phyloP scores from a whole-genome alignment of 78 protist genomes.

The Capsaspora owczarzaki region DNA sequence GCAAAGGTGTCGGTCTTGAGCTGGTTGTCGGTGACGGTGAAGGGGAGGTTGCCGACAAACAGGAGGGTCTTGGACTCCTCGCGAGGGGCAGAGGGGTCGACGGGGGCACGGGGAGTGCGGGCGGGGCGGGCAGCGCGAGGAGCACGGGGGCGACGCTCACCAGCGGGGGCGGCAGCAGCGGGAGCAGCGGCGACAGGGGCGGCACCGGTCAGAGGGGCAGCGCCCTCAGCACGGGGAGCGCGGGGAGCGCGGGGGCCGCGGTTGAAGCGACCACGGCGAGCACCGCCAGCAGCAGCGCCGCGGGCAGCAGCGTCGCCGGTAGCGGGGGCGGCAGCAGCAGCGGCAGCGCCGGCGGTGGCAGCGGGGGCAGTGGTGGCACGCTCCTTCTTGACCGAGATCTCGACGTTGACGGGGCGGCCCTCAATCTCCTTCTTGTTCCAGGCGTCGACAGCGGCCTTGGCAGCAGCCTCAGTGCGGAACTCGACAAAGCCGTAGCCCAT shows the following conservation, averaged over 20 bases:
- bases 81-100: background rate
- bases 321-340: too few relatives aligned
- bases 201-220: background rate
- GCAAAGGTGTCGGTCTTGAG: background rate
- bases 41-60: slow-evolving; percentile 1
- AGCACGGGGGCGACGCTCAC: background rate
- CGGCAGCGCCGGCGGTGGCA: too few relatives aligned
- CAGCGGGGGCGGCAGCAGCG: background rate
- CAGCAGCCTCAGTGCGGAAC: background rate
- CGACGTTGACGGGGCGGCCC: slow-evolving; percentile 1
- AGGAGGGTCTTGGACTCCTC: background rate
- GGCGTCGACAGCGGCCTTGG: background rate
- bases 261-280: too few relatives aligned
- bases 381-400: too few relatives aligned
- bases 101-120: background rate
- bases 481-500: background rate
- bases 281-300: too few relatives aligned
- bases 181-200: background rate
- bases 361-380: too few relatives aligned
- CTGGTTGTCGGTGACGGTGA: background rate
- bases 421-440: background rate
- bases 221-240: background rate
- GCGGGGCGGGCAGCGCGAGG: background rate
- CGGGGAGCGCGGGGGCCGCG: background rate
- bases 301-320: too few relatives aligned